Base-by-base conservation (phyloP, 2,329 filamentous ascomycete genomes). In the Aureobasidium pullulans region DNA sequence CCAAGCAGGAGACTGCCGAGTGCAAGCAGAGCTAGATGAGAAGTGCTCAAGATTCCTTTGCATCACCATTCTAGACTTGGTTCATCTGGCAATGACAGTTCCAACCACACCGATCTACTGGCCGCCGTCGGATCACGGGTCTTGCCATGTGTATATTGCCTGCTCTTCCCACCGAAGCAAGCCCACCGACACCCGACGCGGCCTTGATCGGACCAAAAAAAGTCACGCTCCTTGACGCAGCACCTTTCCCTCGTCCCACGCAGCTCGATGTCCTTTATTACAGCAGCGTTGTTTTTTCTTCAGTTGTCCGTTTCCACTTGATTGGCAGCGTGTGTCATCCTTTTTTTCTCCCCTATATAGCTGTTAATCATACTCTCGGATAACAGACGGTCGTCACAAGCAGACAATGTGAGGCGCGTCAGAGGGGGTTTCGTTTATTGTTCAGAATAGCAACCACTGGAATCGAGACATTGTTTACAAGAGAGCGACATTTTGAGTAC, bases 1-100 rank as follows among this genome's bases (percentile, higher is more conserved):
- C 91, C 61, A 95, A 95, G 82, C 90, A 94, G 78, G 90, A 96
- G 77, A 86, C 90, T 66, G 89, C 91, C 66, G 91, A 96, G 80
- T 96, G 91, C 85, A 96, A 96, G 83, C 90, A 95, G 79, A 95
- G 89, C 79, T 96, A 72, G 62, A 63, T 57, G 31, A 59, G 36
- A 49, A 40, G 54, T 29, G 13, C 23, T 54, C 37, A 23, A 48
- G 8, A 28, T 42, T 19, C 34, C n/a, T 40, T 32, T 42, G 23
- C 52, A 56, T 44, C 36, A 44, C 31, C 52, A 56, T 56, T n/a
- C 39, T 56, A 56, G 52, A 56, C 52, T 56, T 56, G 29, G 39
- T n/a, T 53, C 28, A 28, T 16, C 29, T 36, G 32, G 32, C 39
- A 32, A 47, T 32, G 44, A 47, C 42, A 28, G 42, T 9, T 31